Base-by-base conservation (phyloP, 1,139 yeast species). In the Geotrichum macrosporum region DNA sequence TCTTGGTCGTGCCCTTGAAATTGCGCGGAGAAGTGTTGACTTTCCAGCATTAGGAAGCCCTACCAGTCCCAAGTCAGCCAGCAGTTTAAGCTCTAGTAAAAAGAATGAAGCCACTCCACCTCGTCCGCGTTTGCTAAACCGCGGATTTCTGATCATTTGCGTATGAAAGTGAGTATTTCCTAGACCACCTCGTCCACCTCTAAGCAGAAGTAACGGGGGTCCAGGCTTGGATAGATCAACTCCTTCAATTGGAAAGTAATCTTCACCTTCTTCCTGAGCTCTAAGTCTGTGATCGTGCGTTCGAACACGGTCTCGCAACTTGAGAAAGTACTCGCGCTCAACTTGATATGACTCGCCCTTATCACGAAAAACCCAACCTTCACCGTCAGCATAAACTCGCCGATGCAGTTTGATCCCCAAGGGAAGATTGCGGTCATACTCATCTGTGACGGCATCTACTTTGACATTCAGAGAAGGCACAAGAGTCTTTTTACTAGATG, bases 11-110 rank as follows among this genome's bases (percentile, higher is more conserved):
- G 98, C 97, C 50, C 79, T 76, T 0, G 96, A 86, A 18, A 92
- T 87, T n/a, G 95, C 89, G 47, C 94, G 70, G 41, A 92, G 67
- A 27, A 92, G 71, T 0, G 96, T 87, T 2, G 95, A 86, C 63
- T 92, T 92, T 1, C 98, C 98, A 4, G 97, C 96, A 64, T 92
- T 92, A 1, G 98, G 98, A 22, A 92, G 70, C 0, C 98, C 98
- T 19, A 92, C 96, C 9, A 92, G 71, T 0, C 97, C 98, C 51
- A 92, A 68, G 63, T 92, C 97, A 0, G 98, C 98, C 51, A 92
- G 74, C 35, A 88, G 72, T 61, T 87, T 87, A 53, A 92, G 71
- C 65, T 92, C 98, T 53, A 92, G 77, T 48, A 87, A 66, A 55
- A 92, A 87, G 53, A 74, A 72, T 19, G 77, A 76, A 30, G 78